A percentile compares a stretch with the other conserved stretches of the same genome.
phyloP scores from a whole-genome alignment of 768 basidiomycete species.

The Favolaschia claudopus region DNA sequence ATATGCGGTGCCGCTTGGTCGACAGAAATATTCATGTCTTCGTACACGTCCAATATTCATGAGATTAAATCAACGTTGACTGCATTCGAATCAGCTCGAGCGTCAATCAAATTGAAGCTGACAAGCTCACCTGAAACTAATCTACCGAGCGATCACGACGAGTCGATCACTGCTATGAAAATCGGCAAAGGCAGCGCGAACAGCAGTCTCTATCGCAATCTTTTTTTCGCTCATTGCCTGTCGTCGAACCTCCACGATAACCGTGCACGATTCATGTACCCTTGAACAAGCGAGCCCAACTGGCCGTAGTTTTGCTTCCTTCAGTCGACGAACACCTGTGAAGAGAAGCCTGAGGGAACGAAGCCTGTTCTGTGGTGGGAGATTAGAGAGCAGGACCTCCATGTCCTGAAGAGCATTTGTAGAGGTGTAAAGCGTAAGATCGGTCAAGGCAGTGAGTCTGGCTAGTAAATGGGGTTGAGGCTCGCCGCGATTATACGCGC shows the following conservation, averaged over 20 bases:
- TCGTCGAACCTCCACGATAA: background rate
- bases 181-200: too few species aligned
- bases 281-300: background rate
- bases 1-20: too few species aligned
- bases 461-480: background rate
- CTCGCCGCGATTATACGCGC: background rate
- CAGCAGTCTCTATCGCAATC: too few species aligned
- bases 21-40: too few species aligned
- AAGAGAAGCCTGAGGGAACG: background rate
- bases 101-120: too few species aligned
- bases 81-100: too few species aligned
- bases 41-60: too few species aligned
- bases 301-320: background rate
- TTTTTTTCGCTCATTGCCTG: too few species aligned
- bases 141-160: too few species aligned
- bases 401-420: background rate
- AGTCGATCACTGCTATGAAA: too few species aligned
- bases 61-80: too few species aligned
- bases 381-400: background rate
- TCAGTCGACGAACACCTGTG: background rate
- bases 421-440: background rate
- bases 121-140: too few species aligned
- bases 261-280: background rate
- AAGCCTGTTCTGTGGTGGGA: background rate
- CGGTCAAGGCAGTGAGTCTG: background rate